These are phyloP conservation scores for Melanopsichium pennsylvanicum DNA, from an alignment of 1,284 basidiomycete species.

Conservation along the genomic window DNA sequence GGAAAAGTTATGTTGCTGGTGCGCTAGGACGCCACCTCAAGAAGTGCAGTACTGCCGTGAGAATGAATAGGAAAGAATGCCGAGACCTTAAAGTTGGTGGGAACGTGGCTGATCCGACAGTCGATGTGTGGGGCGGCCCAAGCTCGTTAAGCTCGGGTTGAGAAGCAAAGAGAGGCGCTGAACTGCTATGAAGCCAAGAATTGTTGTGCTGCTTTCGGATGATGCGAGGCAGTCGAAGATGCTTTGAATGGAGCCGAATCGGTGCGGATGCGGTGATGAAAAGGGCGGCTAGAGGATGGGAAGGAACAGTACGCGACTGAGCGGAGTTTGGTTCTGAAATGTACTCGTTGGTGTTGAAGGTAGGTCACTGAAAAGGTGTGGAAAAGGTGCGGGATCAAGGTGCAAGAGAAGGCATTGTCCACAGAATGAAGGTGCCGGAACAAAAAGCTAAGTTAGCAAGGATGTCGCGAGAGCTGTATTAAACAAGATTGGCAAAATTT, in stretches of 20 bases:
- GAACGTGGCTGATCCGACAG: not conserved
- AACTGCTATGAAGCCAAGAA: too few species aligned
- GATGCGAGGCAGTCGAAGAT: not conserved
- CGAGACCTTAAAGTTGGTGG: not conserved
- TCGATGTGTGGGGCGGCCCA: not conserved
- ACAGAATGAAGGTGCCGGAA: too few species aligned
- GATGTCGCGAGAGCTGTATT: constrained; percentile 11
- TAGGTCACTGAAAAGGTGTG: not conserved
- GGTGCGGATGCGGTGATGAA: not conserved
- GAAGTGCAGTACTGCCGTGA: constrained; percentile 6
- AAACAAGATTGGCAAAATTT: not conserved
- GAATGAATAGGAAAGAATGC: not conserved
- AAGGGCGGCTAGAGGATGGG: not conserved
- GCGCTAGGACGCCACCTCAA: constrained; percentile 5
- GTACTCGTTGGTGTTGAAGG: not conserved
- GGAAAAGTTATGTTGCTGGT: not conserved
- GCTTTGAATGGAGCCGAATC: not conserved
- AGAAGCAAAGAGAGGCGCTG: too few species aligned
- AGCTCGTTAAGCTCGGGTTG: too few species aligned
- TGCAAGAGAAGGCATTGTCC: too few species aligned
- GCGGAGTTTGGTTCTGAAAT: not conserved
- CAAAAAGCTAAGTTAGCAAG: not conserved
- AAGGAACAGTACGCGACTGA: too few species aligned
- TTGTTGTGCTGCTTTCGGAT: too few species aligned
- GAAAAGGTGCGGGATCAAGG: too few species aligned